Evolutionary conservation across 2,329 filamentous ascomycete genomes (phyloP), one percentile per base, ranked within the genome.

Genomic region (Trichophyton schoenleinii): DNA sequence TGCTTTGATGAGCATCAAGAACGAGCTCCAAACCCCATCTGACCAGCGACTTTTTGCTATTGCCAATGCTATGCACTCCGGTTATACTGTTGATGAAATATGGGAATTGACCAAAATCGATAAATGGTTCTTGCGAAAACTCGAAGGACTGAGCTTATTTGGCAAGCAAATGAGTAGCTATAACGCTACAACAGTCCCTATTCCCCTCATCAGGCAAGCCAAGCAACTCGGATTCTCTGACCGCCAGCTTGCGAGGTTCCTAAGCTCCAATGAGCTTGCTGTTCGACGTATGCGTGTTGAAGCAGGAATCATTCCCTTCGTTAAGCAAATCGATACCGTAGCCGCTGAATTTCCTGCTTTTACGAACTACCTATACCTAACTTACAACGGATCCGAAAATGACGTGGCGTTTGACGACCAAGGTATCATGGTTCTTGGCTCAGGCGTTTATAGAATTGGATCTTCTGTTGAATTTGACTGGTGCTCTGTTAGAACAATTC

Each of bases 401-500:
- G 94, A 99, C 69, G 79, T 97, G 61, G 72, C 73, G 13, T 97
- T 97, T 70, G 81, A 90, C 8, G 94, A 99, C 71, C 85, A 92
- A 64, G 94, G 94, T 70, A 83, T 96, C 64, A 96, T 97, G 91
- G 92, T 99, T 7, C 81, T 97, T 34, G 92, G 92, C 13, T 96
- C 91, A 36, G 92, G 92, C 74, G 91, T 96, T 8, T 97, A 97
- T 80, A 85, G 94, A 64, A 99, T 99, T 66, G 94, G 94, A 66
- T 96, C 91, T 0, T 96, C 92, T 0, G 94, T 99, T 63, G 94
- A 99, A 72, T 99, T 99, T 74, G 94, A 99, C 75, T 99, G 94
- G 94, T 97, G 94, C 74, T 96, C 94, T 3, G 94, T 99, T 31
- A 83, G 92, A 63, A 90, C 94, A 4, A 95, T 97, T 64, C 86